Evolutionary conservation across 2,329 filamentous ascomycete genomes (phyloP).

Genomic region (Aspergillus aculeatinus): DNA sequence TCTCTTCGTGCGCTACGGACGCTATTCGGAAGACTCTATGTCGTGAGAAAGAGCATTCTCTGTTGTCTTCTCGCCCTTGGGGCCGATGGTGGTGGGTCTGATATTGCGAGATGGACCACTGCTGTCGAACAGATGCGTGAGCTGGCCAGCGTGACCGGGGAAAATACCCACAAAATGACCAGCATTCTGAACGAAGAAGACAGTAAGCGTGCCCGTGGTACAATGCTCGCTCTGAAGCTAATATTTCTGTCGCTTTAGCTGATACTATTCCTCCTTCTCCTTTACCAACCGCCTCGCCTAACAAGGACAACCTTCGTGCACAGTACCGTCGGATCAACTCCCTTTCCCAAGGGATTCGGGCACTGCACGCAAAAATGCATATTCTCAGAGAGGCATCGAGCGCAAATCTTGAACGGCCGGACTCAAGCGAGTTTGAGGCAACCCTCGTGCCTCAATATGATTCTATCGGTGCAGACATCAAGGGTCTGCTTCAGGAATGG

Average conservation of each 20-base stretch:
- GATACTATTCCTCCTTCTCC: conserved; percentile 52
- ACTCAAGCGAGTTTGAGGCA: conserved; percentile 68
- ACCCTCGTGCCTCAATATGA: conserved; percentile 88
- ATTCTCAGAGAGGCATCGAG: conserved; percentile 87
- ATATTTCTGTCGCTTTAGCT: conserved; percentile 21
- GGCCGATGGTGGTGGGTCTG: conserved; percentile 72
- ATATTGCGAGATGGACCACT: conserved; percentile 75
- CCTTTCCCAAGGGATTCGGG: conserved; percentile 84
- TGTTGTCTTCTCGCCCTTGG: conserved; percentile 88
- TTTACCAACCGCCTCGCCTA: conserved; percentile 67
- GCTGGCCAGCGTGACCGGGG: conserved; percentile 61
- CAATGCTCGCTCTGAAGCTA: conserved; percentile 9
- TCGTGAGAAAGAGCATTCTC: conserved; percentile 78
- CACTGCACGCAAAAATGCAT: conserved; percentile 91
- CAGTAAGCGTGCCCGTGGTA: conserved; percentile 51
- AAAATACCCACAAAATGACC: conserved; percentile 65
- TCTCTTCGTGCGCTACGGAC: conserved; percentile 79
- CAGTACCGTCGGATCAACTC: conserved; percentile 86
- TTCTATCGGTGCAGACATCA: conserved; percentile 84
- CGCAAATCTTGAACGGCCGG: conserved; percentile 70
- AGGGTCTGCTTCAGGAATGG: conserved; percentile 78
- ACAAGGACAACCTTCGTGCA: conserved; percentile 78
- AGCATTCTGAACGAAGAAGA: conserved; percentile 76
- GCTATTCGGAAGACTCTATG: conserved; percentile 75
- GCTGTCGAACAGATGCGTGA: conserved; percentile 72